Conservation (phyloP, 306 rosid species). For the Trifolium dubium region DNA sequence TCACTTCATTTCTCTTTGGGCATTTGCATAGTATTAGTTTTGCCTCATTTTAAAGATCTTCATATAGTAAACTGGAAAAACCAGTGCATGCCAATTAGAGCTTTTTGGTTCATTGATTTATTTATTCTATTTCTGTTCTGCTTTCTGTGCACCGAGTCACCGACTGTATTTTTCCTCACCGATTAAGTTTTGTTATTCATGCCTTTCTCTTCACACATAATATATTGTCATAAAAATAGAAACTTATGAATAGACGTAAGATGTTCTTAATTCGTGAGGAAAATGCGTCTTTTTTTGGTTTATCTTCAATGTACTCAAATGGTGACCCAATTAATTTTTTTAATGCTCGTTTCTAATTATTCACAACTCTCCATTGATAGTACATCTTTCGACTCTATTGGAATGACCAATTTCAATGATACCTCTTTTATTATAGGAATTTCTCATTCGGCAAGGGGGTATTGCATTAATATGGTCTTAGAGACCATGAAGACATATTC, state of each 20-base stretch:
- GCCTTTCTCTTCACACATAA: neutral
- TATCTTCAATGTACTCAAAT: neutral
- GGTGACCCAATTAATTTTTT: neutral
- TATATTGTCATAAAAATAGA: neutral
- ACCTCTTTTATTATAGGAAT: constrained; percentile 60
- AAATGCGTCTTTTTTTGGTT: neutral
- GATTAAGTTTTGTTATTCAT: neutral
- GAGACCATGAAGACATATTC: constrained; percentile 95
- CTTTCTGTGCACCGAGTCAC: neutral
- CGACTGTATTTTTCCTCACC: neutral
- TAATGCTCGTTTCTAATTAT: neutral
- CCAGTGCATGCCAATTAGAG: neutral
- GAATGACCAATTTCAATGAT: constrained; percentile 25
- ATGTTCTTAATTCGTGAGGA: neutral
- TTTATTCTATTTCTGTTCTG: neutral
- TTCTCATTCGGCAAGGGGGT: constrained; percentile 92
- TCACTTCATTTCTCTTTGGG: constrained; percentile 12
- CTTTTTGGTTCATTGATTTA: neutral
- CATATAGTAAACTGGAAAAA: neutral
- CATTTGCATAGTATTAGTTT: constrained; percentile 5
- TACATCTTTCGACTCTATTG: constrained; percentile 23
- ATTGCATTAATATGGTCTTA: constrained; percentile 74
- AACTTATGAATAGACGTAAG: neutral
- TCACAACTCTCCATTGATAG: constrained; percentile 6
- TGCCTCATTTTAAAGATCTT: constrained; percentile 11